Evolutionary conservation across 116 monocot species (phyloP).

Genomic region (Posidonia oceanica): DNA sequence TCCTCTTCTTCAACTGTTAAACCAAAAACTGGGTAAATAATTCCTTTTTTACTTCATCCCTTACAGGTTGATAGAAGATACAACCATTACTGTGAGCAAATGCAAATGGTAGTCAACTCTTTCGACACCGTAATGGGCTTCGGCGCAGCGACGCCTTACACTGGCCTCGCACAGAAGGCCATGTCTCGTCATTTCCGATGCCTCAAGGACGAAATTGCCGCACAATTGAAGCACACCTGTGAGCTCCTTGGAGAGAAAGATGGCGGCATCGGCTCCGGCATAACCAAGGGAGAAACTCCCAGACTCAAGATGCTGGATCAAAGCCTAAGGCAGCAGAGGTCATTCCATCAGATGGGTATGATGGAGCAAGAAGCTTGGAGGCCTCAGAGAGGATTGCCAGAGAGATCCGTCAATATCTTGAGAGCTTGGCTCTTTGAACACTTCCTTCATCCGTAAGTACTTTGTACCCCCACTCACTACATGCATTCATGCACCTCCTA

Average conservation of each 20-base stretch:
- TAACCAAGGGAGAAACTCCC: slow-evolving; percentile 94
- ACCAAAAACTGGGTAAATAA: too few relatives aligned
- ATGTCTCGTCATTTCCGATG: slow-evolving; percentile 95
- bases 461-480: not conserved
- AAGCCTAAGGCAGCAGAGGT: slow-evolving; percentile 76
- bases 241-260: slow-evolving; percentile 87
- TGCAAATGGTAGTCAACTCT: slow-evolving; percentile 86
- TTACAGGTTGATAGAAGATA: slow-evolving; percentile 87
- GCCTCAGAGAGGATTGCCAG: slow-evolving; percentile 89
- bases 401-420: slow-evolving; percentile 73
- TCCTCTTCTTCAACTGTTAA: too few relatives aligned
- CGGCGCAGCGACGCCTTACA: slow-evolving; percentile 82
- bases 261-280: slow-evolving; percentile 27
- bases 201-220: slow-evolving; percentile 70
- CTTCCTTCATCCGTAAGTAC: slow-evolving; percentile 96
- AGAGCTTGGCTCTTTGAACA: slow-evolving; percentile 96
- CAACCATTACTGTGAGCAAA: slow-evolving; percentile 84
- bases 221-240: slow-evolving; percentile 63
- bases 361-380: slow-evolving; percentile 96
- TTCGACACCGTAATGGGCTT: slow-evolving; percentile 78
- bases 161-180: slow-evolving; percentile 66
- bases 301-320: slow-evolving; percentile 67
- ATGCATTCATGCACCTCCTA: not conserved
- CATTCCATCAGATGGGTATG: slow-evolving; percentile 93
- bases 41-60: too few relatives aligned